Evolutionary conservation across 2,329 filamentous ascomycete species (phyloP).

Genomic region (Fusarium pininemorale): DNA sequence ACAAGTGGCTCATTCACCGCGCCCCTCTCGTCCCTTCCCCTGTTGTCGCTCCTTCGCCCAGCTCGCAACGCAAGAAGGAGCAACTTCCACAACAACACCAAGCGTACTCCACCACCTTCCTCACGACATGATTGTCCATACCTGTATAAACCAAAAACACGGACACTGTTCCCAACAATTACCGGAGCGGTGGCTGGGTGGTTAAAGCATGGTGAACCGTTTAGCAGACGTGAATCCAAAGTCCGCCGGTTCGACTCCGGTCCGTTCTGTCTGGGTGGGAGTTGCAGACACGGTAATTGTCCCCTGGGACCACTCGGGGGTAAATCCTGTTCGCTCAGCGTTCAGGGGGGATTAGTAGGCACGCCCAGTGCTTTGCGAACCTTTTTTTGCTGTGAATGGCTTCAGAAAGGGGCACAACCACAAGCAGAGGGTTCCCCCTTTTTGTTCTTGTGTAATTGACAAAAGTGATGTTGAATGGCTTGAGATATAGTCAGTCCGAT

Average conservation of each 20-base stretch:
- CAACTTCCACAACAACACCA: not conserved
- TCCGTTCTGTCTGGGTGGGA: not conserved
- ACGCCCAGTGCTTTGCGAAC: conserved; percentile 17
- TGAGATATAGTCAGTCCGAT: accelerated
- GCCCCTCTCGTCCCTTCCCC: not conserved
- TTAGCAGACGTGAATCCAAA: accelerated
- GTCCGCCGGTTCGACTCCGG: conserved; percentile 4
- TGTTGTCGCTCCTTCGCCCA: accelerated
- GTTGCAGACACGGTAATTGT: not conserved
- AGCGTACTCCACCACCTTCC: not conserved
- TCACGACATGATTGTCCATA: not conserved
- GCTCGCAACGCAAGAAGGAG: not conserved
- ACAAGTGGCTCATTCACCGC: not conserved
- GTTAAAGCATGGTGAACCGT: not conserved
- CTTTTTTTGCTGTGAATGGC: not conserved
- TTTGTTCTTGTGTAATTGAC: accelerated
- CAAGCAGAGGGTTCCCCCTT: accelerated
- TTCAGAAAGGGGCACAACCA: not conserved
- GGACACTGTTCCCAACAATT: not conserved
- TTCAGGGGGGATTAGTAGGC: conserved; percentile 23
- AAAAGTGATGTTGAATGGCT: not conserved
- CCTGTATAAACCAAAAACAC: not conserved
- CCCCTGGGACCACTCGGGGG: not conserved
- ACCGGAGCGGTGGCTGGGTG: conserved; percentile 3
- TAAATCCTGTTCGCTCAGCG: not conserved